Percentiles rank a stretch among this genome's conserved stretches.
Evolutionary conservation across 2,329 filamentous ascomycete species (phyloP).

Genomic region (Scedosporium dehoogii): DNA sequence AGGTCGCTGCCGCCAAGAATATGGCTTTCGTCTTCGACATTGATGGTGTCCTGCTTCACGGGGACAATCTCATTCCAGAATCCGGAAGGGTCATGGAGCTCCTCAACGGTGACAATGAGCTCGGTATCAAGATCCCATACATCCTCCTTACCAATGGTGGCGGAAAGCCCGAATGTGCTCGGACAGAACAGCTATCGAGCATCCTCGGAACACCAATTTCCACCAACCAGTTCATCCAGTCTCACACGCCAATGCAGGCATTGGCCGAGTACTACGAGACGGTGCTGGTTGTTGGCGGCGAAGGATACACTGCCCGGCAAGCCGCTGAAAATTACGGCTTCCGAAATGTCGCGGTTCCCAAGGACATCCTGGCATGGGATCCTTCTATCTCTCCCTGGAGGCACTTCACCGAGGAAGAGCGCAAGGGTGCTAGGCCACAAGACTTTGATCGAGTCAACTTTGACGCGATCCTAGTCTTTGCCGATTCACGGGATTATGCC

Average conservation of each 20-base stretch:
- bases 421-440: constrained; percentile 44
- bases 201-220: constrained; percentile 41
- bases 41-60: constrained; percentile 89
- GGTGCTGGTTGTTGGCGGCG: constrained; percentile 65
- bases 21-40: constrained; percentile 77
- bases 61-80: constrained; percentile 66
- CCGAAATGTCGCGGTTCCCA: constrained; percentile 72
- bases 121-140: constrained; percentile 81
- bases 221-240: constrained; percentile 54
- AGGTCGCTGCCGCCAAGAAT: constrained; percentile 62
- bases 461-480: constrained; percentile 87
- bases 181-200: constrained; percentile 63
- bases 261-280: constrained; percentile 46
- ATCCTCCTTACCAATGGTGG: constrained; percentile 95
- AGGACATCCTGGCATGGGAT: constrained; percentile 67
- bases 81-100: constrained; percentile 64
- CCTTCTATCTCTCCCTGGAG: constrained; percentile 79
- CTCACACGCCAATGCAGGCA: constrained; percentile 61
- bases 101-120: constrained; percentile 61
- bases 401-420: constrained; percentile 52
- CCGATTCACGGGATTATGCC: constrained; percentile 93
- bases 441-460: constrained; percentile 63
- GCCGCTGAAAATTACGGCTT: constrained; percentile 51
- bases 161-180: constrained; percentile 86
- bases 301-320: constrained; percentile 45